phyloP scores from a whole-genome alignment of 208 protist genomes.

The Wallacemonas sp. region DNA sequence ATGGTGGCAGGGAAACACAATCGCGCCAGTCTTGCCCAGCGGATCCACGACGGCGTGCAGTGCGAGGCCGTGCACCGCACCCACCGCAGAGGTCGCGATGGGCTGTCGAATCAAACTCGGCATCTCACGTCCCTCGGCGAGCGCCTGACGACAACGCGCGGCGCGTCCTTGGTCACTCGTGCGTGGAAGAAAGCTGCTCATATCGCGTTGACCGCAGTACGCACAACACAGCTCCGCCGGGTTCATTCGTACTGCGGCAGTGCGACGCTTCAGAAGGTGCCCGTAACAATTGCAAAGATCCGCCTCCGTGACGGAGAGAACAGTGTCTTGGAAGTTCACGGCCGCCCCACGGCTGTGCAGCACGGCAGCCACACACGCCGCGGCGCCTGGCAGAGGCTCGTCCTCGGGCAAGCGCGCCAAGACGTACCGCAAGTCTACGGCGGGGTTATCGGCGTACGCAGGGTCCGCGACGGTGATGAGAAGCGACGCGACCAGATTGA shows the following conservation, averaged over 20 bases:
- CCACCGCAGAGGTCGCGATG: not conserved
- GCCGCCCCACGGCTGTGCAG: conserved; percentile 43
- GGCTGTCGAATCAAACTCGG: not conserved
- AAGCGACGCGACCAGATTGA: conserved; percentile 54
- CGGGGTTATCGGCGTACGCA: conserved; percentile 35
- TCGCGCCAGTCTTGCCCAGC: not conserved
- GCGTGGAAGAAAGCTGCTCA: conserved; percentile 2
- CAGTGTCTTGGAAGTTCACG: conserved; percentile 38
- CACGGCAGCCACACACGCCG: conserved; percentile 48
- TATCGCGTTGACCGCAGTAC: conserved; percentile 29
- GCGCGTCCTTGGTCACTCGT: not conserved
- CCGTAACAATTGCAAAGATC: conserved; percentile 47
- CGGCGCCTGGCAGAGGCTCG: conserved; percentile 55
- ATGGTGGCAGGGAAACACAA: conserved; percentile 66
- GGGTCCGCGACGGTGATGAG: conserved; percentile 55
- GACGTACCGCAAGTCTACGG: conserved; percentile 53
- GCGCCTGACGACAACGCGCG: not conserved
- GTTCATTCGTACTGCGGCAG: conserved; percentile 39
- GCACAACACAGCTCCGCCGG: conserved; percentile 21
- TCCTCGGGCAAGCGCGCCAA: conserved; percentile 39
- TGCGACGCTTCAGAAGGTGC: conserved; percentile 33
- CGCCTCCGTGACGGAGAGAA: conserved; percentile 40
- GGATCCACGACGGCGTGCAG: not conserved
- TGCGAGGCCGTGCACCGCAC: not conserved
- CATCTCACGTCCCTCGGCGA: not conserved